Evolutionary conservation across 768 basidiomycete genomes (phyloP).

Genomic region (Hortiboletus campestris): DNA sequence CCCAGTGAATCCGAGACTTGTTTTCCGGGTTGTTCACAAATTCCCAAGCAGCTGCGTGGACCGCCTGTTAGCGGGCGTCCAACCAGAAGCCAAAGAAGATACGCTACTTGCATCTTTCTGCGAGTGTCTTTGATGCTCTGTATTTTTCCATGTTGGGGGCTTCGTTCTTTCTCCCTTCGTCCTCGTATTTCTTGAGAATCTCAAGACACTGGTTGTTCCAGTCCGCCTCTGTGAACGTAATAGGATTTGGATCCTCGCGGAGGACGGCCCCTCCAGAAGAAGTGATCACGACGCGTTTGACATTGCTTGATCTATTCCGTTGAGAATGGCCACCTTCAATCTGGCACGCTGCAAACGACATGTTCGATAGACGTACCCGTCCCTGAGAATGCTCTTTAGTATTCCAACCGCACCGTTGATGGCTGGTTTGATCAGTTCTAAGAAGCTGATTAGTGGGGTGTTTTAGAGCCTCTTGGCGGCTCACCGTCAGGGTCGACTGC

Average conservation of each 20-base stretch:
- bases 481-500: conserved; percentile 44
- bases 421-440: conserved; percentile 69
- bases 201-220: conserved; percentile 54
- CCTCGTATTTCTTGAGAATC: conserved; percentile 43
- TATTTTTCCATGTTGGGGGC: conserved; percentile 44
- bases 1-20: conserved; percentile 36
- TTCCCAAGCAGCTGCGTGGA: conserved; percentile 46
- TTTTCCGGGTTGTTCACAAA: conserved; percentile 33
- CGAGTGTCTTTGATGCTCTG: conserved; percentile 59
- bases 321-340: not conserved
- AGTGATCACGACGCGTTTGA: conserved; percentile 71
- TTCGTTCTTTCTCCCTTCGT: conserved; percentile 43
- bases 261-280: conserved; percentile 57
- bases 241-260: conserved; percentile 20
- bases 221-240: conserved; percentile 46
- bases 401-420: conserved; percentile 67
- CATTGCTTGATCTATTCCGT: conserved; percentile 31
- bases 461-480: not conserved
- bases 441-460: not conserved
- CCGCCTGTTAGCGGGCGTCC: not conserved
- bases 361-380: conserved; percentile 37
- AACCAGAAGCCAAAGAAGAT: not conserved
- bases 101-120: conserved; percentile 49
- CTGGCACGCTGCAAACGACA: not conserved
- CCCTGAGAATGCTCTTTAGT: conserved; percentile 54